Conservation (phyloP, 2,329 filamentous ascomycete genomes). For the Camillea tinctor region DNA sequence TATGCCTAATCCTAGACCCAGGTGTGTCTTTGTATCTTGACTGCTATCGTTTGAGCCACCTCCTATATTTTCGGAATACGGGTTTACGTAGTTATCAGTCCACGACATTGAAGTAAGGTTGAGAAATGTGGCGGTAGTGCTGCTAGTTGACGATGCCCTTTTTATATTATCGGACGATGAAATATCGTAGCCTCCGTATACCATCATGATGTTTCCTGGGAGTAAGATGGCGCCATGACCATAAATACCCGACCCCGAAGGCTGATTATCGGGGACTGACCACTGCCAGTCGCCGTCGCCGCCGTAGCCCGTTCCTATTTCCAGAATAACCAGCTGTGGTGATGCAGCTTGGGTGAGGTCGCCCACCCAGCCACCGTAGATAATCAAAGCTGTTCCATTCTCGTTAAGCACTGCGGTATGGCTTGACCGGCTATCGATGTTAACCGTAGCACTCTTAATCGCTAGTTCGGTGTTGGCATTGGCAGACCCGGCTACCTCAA, state of each 20-base stretch:
- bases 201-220: constrained; percentile 67
- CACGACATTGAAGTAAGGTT: constrained; percentile 59
- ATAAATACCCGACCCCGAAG: constrained; percentile 49
- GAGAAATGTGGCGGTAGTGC: constrained; percentile 44
- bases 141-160: constrained; percentile 29
- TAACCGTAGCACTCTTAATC: constrained; percentile 39
- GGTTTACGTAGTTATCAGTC: constrained; percentile 50
- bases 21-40: constrained; percentile 37
- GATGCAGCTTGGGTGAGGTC: constrained; percentile 71
- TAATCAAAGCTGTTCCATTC: constrained; percentile 73
- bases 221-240: constrained; percentile 63
- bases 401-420: constrained; percentile 81
- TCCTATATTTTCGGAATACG: constrained; percentile 22
- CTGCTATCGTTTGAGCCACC: constrained; percentile 5
- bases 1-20: constrained; percentile 64
- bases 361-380: constrained; percentile 92
- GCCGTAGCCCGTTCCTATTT: constrained; percentile 73
- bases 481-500: constrained; percentile 48
- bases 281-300: constrained; percentile 70
- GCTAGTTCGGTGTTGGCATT: constrained; percentile 55
- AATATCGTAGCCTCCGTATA: constrained; percentile 62
- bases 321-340: constrained; percentile 76
- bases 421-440: constrained; percentile 79
- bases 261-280: constrained; percentile 58
- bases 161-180: constrained; percentile 33